Evolutionary conservation across 305 asterid genomes (phyloP), one percentile per base, ranked within the genome.

Genomic region (Fraxinus latifolia): DNA sequence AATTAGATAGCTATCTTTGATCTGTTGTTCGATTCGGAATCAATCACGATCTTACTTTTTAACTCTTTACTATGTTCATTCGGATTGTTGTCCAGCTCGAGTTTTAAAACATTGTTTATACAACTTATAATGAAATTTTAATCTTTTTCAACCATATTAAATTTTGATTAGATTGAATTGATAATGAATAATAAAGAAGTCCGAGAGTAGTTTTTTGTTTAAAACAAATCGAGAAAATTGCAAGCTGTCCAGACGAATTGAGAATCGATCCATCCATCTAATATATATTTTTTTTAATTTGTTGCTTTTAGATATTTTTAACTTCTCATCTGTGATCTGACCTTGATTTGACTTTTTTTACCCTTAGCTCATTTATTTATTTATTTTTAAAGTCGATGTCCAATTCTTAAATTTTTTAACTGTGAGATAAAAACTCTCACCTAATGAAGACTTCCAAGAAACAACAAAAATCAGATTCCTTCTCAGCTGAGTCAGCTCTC

Each of bases 401-500:
- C 37, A 34, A 34, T 34, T 34, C 37, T 34, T 34, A 34, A 34
- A 34, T 17, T 17, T 53, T 53, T 15, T 6, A n/a, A 53, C 65
- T 7, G 0, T 7, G 0, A 25, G 29, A 62, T 62, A 65, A 65
- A 65, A 34, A 85, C 34, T 87, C 31, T 81, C 77, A 53, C 87
- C 47, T 81, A 53, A 68, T 39, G 88, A 83, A 82, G 25, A 55
- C 79, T 82, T 79, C 89, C 83, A 7, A 83, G 76, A 85, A 90
- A 78, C 78, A 60, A 83, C 87, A 79, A 91, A 85, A 81, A 62
- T 60, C 79, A 87, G 91, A 89, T 93, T 89, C 94, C 89, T 87
- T 65, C 86, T 74, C 74, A 60, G 23, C 79, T 75, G n/a, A n/a
- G n/a, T n/a, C n/a, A n/a, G 27, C 84, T 74, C 67, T 80, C 81